These are phyloP conservation scores for Aureobasidium pullulans DNA, from an alignment of 2,329 filamentous ascomycete species.

Conservation along the genomic window DNA sequence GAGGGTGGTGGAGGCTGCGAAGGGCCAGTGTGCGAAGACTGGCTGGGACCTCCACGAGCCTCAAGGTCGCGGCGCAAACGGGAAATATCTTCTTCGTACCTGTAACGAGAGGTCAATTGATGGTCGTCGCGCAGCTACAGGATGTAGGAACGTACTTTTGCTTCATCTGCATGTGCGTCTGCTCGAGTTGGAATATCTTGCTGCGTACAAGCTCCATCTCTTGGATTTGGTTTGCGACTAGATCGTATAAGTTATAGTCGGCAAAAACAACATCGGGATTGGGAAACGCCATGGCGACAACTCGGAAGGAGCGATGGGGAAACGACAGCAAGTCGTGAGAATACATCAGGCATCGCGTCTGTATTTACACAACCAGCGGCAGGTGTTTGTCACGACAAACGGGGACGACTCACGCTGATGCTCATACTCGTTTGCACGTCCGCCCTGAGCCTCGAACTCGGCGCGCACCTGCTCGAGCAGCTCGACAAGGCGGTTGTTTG, in stretches of 20 bases:
- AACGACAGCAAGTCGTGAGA: neutral
- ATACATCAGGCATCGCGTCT: neutral
- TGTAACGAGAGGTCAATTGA: slow-evolving; percentile 33
- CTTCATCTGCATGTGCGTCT: slow-evolving; percentile 81
- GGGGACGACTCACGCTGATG: slow-evolving; percentile 69
- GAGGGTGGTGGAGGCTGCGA: slow-evolving; percentile 77
- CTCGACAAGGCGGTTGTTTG: slow-evolving; percentile 73
- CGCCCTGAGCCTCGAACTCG: slow-evolving; percentile 73
- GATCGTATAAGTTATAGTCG: slow-evolving; percentile 16
- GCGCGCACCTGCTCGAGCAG: slow-evolving; percentile 82
- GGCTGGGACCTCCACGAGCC: slow-evolving; percentile 54
- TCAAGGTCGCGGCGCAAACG: slow-evolving; percentile 84
- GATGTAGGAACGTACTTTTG: slow-evolving; percentile 62
- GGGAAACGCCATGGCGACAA: neutral
- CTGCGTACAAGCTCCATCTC: slow-evolving; percentile 92
- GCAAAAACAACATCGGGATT: slow-evolving; percentile 3
- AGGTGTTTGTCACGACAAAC: slow-evolving; percentile 3
- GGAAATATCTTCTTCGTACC: slow-evolving; percentile 87
- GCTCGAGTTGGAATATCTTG: slow-evolving; percentile 90
- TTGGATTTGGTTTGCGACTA: slow-evolving; percentile 83
- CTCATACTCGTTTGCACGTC: slow-evolving; percentile 79
- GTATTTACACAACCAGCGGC: neutral
- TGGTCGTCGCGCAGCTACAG: neutral
- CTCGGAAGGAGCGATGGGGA: neutral
- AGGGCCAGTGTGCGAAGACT: slow-evolving; percentile 65